A percentile compares a stretch with the other conserved stretches of the same genome.
phyloP scores from a whole-genome alignment of 2,329 filamentous ascomycete species.

The Cercospora sp. region DNA sequence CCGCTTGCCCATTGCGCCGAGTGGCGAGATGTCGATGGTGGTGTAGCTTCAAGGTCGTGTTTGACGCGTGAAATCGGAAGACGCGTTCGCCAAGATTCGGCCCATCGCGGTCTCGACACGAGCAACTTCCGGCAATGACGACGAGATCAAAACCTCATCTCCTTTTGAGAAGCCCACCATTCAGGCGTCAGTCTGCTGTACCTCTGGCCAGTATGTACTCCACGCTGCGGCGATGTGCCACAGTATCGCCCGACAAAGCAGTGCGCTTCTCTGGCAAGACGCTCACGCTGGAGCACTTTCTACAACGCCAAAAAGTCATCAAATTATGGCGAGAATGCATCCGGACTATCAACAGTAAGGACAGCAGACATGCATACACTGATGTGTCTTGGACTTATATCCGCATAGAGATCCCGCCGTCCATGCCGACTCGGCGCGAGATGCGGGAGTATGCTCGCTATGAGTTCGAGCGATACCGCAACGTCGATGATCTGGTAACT shows the following conservation, averaged over 20 bases:
- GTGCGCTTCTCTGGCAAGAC: constrained; percentile 36
- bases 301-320: constrained; percentile 50
- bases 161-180: too few species aligned
- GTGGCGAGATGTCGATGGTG: not conserved
- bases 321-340: constrained; percentile 51
- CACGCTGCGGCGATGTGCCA: constrained; percentile 32
- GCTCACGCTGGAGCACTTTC: constrained; percentile 48
- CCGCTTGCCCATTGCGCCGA: constrained; percentile 21
- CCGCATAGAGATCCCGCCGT: constrained; percentile 38
- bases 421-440: constrained; percentile 41
- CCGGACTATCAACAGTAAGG: constrained; percentile 40
- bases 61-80: not conserved
- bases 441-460: constrained; percentile 51
- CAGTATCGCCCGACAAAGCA: constrained; percentile 35
- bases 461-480: constrained; percentile 51
- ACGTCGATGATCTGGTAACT: constrained; percentile 50
- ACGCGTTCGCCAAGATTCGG: constrained; percentile 3
- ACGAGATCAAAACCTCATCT: not conserved
- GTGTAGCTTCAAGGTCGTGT: not conserved
- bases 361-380: too few species aligned
- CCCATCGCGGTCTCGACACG: not conserved
- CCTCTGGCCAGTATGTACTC: constrained; percentile 14
- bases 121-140: not conserved
- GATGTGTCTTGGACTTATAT: too few species aligned
- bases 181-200: not conserved